These are phyloP conservation scores for Ustilago tritici DNA, from an alignment of 1,284 basidiomycete genomes.

Conservation along the genomic window DNA sequence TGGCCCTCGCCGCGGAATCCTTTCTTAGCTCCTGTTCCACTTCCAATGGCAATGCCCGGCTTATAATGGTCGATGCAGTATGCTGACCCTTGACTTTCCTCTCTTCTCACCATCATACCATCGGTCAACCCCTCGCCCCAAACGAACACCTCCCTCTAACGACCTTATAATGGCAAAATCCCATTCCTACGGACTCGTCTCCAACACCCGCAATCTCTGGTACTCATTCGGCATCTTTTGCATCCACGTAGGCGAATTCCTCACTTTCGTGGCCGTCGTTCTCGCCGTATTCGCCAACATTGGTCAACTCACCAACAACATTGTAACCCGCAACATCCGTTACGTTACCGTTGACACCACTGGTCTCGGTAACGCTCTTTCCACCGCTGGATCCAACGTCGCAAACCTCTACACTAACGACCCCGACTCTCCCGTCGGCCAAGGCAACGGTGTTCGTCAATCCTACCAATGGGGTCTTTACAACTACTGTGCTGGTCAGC, in stretches of 20 bases:
- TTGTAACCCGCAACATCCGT: conserved; percentile 65
- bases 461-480: conserved; percentile 62
- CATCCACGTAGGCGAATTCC: conserved; percentile 61
- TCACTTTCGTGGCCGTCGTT: conserved; percentile 64
- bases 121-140: neutral
- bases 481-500: conserved; percentile 57
- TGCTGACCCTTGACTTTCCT: neutral
- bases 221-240: conserved; percentile 28
- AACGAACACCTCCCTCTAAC: neutral
- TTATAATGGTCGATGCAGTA: neutral
- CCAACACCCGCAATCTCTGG: conserved; percentile 23
- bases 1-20: neutral
- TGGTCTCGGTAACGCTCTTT: conserved; percentile 40
- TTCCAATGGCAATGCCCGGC: neutral
- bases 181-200: conserved; percentile 3
- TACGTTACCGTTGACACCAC: conserved; percentile 49
- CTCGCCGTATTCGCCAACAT: conserved; percentile 65
- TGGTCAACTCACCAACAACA: conserved; percentile 64
- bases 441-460: conserved; percentile 50
- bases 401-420: conserved; percentile 52
- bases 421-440: conserved; percentile 28
- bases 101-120: neutral
- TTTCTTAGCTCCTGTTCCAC: neutral
- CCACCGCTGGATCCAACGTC: conserved; percentile 14
- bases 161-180: conserved; percentile 9